Evolutionary conservation across 495 filamentous ascomycete genomes (phyloP), one percentile per base, ranked within the genome.

Genomic region (Penicillium maclennaniae): DNA sequence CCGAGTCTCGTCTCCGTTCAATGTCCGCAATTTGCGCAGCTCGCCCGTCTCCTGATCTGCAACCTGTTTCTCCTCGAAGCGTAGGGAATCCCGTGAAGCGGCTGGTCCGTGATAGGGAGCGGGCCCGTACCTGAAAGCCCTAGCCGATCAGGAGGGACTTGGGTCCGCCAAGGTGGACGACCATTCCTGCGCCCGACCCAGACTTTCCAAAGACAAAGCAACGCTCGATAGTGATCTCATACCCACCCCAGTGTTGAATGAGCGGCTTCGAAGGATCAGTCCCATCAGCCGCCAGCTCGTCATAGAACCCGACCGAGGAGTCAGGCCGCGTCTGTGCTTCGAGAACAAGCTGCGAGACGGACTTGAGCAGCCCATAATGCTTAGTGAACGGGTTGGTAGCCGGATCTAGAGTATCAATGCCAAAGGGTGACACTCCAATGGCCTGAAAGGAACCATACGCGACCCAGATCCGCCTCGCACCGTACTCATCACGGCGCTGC

Each of bases 1-100:
- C 14, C 71, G 47, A 3, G 75, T 79, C 71, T 82, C 76, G 58
- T 79, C 77, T 0, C 78, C 75, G 54, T 77, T 77, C 31, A 79
- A 50, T 28, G 56, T 53, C n/a, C 73, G 64, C 54, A 68, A 43
- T 0, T 68, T 72, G 16, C 52, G 47, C 45, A 79, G 28, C 27
- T 69, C 60, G 7, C 74, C 74, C 0, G 57, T 69, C 43, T 68
- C 65, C n/a, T 66, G 34, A 45, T 69, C 54, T 3, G 51, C 51
- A 0, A 73, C 69, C 2, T 51, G 53, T 59, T 75, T 75, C 63
- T 79, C 76, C 41, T 58, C 53, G 46, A 72, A 73, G 6, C 63
- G 55, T 45, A 78, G 51, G 51, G 36, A 79, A 72, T 4, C 77
- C 75, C 5, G 71, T 77, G 46, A 73, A 78, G 4, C 55, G 65